Conservation (phyloP, 441 rosid genomes). For the Manihot esculenta region DNA sequence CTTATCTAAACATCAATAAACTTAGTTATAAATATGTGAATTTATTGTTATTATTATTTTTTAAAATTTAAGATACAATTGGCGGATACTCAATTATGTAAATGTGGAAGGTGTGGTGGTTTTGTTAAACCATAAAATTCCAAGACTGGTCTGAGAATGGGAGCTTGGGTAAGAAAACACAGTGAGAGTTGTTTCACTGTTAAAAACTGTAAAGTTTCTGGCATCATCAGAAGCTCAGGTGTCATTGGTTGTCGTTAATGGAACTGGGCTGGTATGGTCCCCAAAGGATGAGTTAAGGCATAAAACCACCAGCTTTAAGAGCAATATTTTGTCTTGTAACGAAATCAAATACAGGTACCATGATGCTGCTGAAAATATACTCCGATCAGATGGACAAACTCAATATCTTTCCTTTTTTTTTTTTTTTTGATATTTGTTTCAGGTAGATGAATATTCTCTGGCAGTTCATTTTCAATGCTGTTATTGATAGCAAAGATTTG, state of each 20-base stretch:
- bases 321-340: background rate
- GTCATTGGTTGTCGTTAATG: slow-evolving; percentile 1
- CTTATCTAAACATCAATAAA: too few relatives aligned
- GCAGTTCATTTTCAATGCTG: slow-evolving; percentile 4
- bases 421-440: slow-evolving; percentile 8
- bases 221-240: slow-evolving; percentile 12
- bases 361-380: background rate
- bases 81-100: too few relatives aligned
- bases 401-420: too few relatives aligned
- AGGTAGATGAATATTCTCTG: slow-evolving; percentile 19
- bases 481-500: slow-evolving; percentile 18
- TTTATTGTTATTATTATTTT: too few relatives aligned
- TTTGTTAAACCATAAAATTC: too few relatives aligned
- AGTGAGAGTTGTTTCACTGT: background rate
- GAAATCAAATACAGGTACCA: background rate
- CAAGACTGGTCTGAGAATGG: too few relatives aligned
- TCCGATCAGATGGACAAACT: background rate
- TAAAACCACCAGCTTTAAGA: background rate
- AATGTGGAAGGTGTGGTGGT: too few relatives aligned
- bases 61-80: too few relatives aligned
- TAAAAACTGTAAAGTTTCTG: background rate
- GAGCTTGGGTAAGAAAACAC: too few relatives aligned
- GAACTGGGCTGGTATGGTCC: background rate
- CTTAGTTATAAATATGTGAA: too few relatives aligned
- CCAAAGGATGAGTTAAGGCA: background rate